Percentiles rank a stretch among this genome's conserved stretches.
These are phyloP conservation scores for Scedosporium aurantiacum DNA, from an alignment of 2,329 filamentous ascomycete genomes.

Conservation along the genomic window DNA sequence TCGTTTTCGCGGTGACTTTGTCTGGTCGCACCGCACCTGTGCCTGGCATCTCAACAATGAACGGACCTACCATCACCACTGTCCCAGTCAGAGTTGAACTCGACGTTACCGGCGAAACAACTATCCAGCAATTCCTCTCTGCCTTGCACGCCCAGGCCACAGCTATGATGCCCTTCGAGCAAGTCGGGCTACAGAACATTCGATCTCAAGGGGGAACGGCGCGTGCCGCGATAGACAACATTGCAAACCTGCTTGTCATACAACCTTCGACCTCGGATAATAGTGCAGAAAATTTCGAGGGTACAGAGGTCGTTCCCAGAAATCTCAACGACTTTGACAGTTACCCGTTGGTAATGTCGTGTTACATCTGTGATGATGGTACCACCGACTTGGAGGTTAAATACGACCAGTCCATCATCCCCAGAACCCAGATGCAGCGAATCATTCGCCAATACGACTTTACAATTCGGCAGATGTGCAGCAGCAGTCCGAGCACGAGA, in stretches of 20 bases:
- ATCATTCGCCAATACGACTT: no score
- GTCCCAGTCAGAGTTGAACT: constrained; percentile 8
- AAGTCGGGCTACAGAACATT: constrained; percentile 22
- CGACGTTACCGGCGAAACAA: neutral
- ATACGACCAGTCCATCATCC: no score
- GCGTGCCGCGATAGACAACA: neutral
- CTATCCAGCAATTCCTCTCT: constrained; percentile 8
- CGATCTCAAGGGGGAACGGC: constrained; percentile 5
- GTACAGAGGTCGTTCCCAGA: no score
- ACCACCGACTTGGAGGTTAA: no score
- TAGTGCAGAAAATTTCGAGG: neutral
- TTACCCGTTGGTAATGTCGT: no score
- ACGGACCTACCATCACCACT: constrained; percentile 12
- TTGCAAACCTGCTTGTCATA: neutral
- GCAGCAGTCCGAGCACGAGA: no score
- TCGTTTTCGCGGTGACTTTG: constrained; percentile 15
- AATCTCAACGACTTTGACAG: no score
- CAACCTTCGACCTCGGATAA: neutral
- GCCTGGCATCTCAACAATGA: constrained; percentile 12
- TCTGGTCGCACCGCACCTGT: constrained; percentile 15
- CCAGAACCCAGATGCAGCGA: no score
- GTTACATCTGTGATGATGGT: no score
- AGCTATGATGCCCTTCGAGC: constrained; percentile 18
- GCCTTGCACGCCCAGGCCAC: constrained; percentile 17
- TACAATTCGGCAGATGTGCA: no score